Base-by-base conservation (phyloP, 768 basidiomycete species). In the Asterophora lycoperdoides region DNA sequence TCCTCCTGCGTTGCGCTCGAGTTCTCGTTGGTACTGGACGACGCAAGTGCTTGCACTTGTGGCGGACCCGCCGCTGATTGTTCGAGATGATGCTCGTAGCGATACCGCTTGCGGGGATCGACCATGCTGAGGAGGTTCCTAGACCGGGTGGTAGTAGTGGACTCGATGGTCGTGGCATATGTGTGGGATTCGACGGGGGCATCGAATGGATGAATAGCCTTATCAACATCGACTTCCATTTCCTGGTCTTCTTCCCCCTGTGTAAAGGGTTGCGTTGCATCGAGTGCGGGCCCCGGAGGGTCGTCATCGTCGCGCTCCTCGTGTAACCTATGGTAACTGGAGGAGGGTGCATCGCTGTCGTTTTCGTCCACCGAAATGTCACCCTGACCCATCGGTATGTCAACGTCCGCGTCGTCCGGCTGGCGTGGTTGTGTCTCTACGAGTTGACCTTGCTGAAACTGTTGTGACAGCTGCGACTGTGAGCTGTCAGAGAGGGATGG, bases 401-500 rank as follows among this genome's bases (percentile, higher is more conserved):
- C 56, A 2, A 55, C 48, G 2, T 60, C 55, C 26, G 44, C 43
- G 10, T 50, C 41, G 44, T 54, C 46, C 7, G 51, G 52, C 37
- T 54, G 56, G 32, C 35, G 45, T 28, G 55, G 45, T 26, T 63
- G 61, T 4, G 55, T 59, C 2, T 60, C 67, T 17, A 56, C 54
- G 35, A 52, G 23, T 39, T 65, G 63, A 6, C 61, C 59, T 1
- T 62, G 64, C 29, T 56, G 57, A 45, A 54, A 57, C 38, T 54
- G 55, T n/a, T 65, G 58, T 13, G 57, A 58, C 20, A 57, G 37
- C 35, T 55, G 53, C 6, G 66, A 64, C 46, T 72, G 72, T 4
- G 73, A 73, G 35, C 67, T 65, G 28, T 62, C 68, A 0, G 76
- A 76, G 42, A 68, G 59, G 4, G 74, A 74, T 2, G 83, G 83